A percentile compares a stretch with the other conserved stretches of the same genome.
Conservation (phyloP, 768 basidiomycete species). For the Tulasnella sp. region DNA sequence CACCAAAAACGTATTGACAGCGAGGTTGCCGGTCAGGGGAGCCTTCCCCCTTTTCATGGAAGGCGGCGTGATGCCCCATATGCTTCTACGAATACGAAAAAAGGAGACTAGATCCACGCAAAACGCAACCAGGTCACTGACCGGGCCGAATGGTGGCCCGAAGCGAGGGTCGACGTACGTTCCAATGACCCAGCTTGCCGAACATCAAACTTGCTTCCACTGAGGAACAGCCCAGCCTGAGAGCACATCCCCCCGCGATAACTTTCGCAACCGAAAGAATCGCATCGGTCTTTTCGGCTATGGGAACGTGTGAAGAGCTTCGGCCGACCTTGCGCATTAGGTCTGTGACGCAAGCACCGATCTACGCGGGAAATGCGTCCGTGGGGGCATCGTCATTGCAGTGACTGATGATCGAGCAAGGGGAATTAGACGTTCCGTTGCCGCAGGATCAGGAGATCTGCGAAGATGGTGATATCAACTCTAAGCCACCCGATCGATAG, state of each 20-base stretch:
- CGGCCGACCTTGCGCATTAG: neutral
- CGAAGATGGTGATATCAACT: neutral
- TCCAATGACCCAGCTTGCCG: neutral
- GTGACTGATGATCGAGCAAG: neutral
- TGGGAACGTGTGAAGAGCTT: neutral
- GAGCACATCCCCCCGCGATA: neutral
- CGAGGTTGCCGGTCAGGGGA: neutral
- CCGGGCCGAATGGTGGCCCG: neutral
- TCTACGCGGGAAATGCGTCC: neutral
- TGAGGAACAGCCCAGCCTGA: neutral
- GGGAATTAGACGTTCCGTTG: neutral
- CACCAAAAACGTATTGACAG: neutral
- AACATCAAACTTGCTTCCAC: neutral
- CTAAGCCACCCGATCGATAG: neutral
- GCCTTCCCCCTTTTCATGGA: neutral
- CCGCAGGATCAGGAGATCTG: slow-evolving; percentile 4
- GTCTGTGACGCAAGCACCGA: neutral
- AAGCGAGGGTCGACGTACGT: neutral
- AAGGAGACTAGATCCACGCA: neutral
- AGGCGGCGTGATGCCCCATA: neutral
- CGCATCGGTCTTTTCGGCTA: neutral
- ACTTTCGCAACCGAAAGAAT: neutral
- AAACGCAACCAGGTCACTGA: neutral
- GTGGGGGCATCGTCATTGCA: neutral
- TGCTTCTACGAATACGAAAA: neutral